Base-by-base conservation (phyloP, 768 basidiomycete genomes). In the Amanita polypyramis region DNA sequence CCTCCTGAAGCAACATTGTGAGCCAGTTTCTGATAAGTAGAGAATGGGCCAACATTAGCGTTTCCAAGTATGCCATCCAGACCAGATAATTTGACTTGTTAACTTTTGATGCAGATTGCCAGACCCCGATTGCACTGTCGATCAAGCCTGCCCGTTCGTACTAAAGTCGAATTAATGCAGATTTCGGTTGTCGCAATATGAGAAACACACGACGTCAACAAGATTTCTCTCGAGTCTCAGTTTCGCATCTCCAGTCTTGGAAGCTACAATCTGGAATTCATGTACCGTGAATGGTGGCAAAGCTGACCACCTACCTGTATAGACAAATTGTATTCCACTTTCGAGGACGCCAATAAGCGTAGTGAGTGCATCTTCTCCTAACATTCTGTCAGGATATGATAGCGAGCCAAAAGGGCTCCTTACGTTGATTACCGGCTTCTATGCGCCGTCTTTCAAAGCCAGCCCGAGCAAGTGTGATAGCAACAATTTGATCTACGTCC, bases 151-250 rank as follows among this genome's bases (percentile, higher is more conserved):
- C 53, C 49, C 57, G 57, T 56, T 65, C 62, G 58, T 82, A 80
- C 80, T 82, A 49, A 14, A 17, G 19, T 9, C 19, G 5, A 14
- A 49, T 36, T 3, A 45, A 34, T 47, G 30, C 29, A 25, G 46
- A 37, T 41, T n/a, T 12, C 42, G 21, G 11, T 19, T 30, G 23
- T 27, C 2, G 34, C 8, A 23, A 21, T 17, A 21, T 23, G 29
- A 27, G 40, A 11, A 5, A 72, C 86, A 53, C 58, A 95, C 94
- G 42, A 88, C 67, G 39, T 77, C 74, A 34, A 82, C 74, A 14
- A 94, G 69, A 59, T 82, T 90, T 55, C 85, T 92, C 61, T 99
- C 94, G 25, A 97, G 65, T 40, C 85, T 77, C 42, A 89, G 67
- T 37, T 79, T 76, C 2, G 82, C 69, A 62, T 97, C 95, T 2